phyloP scores from a whole-genome alignment of 371 early-diverging fungal genomes.

The Capniomyces stellatus region DNA sequence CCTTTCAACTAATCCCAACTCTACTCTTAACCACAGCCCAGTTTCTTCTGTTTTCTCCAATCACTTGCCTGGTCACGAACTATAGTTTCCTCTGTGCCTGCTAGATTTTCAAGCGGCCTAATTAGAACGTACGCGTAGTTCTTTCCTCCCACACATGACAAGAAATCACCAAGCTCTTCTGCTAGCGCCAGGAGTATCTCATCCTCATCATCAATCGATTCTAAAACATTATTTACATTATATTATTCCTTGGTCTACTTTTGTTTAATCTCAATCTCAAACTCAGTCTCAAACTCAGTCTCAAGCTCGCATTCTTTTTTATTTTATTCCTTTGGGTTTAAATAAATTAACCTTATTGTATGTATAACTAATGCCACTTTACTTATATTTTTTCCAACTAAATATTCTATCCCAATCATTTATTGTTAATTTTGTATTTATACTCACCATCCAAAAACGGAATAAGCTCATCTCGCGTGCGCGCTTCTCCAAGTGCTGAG shows the following conservation, averaged over 20 bases:
- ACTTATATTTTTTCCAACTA: too few species aligned
- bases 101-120: conserved; percentile 81
- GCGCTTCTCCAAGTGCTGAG: conserved; percentile 81
- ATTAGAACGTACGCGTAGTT: conserved; percentile 69
- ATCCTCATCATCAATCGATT: conserved; percentile 96
- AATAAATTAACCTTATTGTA: too few species aligned
- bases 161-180: conserved; percentile 78
- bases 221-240: conserved; percentile 40
- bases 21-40: background rate
- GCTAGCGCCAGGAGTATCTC: conserved; percentile 86
- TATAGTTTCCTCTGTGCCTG: conserved; percentile 90
- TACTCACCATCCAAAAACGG: conserved; percentile 85
- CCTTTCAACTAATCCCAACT: too few species aligned
- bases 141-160: conserved; percentile 80
- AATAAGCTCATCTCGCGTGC: conserved; percentile 87
- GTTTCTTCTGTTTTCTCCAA: background rate
- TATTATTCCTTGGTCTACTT: too few species aligned
- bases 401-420: too few species aligned
- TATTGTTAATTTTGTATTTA: too few species aligned
- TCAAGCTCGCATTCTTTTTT: background rate
- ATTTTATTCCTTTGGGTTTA: too few species aligned
- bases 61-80: conserved; percentile 74
- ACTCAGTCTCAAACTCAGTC: background rate
- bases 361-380: too few species aligned
- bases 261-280: background rate